Base-by-base conservation (phyloP, 1,139 yeast genomes). In the Blastobotrys arbuscula region DNA sequence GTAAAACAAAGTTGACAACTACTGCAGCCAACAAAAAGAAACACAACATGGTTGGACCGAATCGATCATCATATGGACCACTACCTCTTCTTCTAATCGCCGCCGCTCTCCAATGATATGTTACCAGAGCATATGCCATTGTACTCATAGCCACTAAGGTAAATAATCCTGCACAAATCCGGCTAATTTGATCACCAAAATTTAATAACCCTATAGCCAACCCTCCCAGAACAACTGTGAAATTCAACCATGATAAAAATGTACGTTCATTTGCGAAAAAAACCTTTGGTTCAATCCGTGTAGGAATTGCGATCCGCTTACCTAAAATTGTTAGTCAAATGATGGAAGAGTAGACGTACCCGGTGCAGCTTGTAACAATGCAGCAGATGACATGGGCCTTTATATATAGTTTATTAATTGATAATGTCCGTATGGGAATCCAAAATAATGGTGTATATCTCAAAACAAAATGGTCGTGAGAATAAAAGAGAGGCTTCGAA, bases 41-140 rank as follows among this genome's bases (percentile, higher is more conserved):
- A 71, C 98, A 92, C 61, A 92, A 78, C 88, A 92, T 84, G n/a
- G 99, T 94, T 45, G 99, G 98, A 38, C 99, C 99, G 60, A 92
- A 84, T 64, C 98, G 80, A 69, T 92, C 99, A 65, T 92, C 99
- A 66, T 92, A 92, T 28, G 98, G 98, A 44, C 98, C 98, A 12
- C 95, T 79, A 33, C 98, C 98, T 69, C 97, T 83, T 71, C 92
- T 79, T 69, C 99, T 82, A 61, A 92, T 92, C 53, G 98, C 98
- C 65, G 90, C 88, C 2, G 98, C 98, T 74, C 99, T 87, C 98
- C 98, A 94, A 70, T 92, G 99, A 68, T 94, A 92, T 20, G 97
- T 94, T 44, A 88, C 77, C 55, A 92, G 77, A 5, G 99, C 98
- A 64, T 92, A 92, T 8, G 84, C 77, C 99, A 92, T 92, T 33